Percentiles rank a stretch among this genome's conserved stretches.
phyloP scores from a whole-genome alignment of 2,329 filamentous ascomycete genomes.

The Pseudopyricularia javanii region DNA sequence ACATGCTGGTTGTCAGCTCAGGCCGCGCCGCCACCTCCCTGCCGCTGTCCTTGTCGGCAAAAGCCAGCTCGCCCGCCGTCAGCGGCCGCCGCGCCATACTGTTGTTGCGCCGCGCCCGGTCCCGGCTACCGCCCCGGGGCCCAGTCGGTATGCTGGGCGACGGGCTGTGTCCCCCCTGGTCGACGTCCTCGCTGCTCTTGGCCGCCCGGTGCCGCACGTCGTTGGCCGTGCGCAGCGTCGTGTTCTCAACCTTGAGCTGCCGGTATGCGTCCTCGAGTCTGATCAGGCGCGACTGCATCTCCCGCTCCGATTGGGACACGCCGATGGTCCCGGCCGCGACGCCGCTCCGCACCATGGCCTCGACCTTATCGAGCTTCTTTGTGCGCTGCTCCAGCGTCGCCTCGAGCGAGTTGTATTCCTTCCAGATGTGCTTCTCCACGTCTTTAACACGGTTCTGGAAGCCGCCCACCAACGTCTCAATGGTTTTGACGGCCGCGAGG shows the following conservation, averaged over 20 bases:
- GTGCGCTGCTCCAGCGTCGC: conserved; percentile 65
- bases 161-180: conserved; percentile 25
- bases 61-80: conserved; percentile 13
- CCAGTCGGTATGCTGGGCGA: conserved; percentile 43
- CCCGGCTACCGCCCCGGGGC: conserved; percentile 23
- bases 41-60: conserved; percentile 8
- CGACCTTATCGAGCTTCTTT: conserved; percentile 79
- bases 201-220: conserved; percentile 40
- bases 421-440: conserved; percentile 82
- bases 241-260: conserved; percentile 51
- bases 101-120: conserved; percentile 16
- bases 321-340: conserved; percentile 36
- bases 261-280: conserved; percentile 50
- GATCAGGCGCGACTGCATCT: conserved; percentile 32
- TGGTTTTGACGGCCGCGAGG: conserved; percentile 70
- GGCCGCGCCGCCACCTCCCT: conserved; percentile 19
- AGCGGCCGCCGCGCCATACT: conserved; percentile 9
- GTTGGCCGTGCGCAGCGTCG: conserved; percentile 54
- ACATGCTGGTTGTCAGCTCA: conserved; percentile 7
- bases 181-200: conserved; percentile 23
- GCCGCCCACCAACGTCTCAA: conserved; percentile 66
- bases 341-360: conserved; percentile 61
- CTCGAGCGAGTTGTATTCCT: conserved; percentile 81
- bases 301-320: conserved; percentile 16
- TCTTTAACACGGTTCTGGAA: conserved; percentile 71